Conservation (phyloP, 2,329 filamentous ascomycete genomes). For the Epichloe sp. region DNA sequence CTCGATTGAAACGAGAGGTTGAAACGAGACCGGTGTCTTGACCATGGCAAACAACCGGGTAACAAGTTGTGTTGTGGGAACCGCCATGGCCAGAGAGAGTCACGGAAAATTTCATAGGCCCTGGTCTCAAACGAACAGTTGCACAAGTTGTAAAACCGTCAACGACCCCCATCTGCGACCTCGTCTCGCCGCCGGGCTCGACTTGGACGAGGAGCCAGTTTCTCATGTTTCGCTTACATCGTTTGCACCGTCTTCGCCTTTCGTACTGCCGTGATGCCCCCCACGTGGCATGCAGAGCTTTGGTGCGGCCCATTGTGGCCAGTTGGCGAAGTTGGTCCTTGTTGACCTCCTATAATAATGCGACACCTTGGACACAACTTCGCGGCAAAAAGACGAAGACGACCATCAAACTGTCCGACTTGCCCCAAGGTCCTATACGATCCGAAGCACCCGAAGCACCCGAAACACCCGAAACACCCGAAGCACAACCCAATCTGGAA, state of each 20-base stretch:
- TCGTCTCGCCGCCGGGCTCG: background rate
- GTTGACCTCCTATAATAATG: background rate
- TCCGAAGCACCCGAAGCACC: constrained; percentile 13
- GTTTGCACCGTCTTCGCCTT: constrained; percentile 2
- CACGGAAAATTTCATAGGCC: too few relatives aligned
- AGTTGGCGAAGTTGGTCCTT: background rate
- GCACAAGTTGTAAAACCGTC: background rate
- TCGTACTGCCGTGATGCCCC: background rate
- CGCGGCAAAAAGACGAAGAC: constrained; percentile 43
- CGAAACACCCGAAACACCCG: background rate
- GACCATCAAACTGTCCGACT: constrained; percentile 39
- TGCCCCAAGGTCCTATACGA: constrained; percentile 38
- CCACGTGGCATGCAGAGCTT: background rate
- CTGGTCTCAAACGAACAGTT: background rate
- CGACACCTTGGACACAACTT: constrained; percentile 6
- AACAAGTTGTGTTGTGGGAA: background rate
- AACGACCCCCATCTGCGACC: background rate
- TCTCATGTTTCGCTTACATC: constrained; percentile 10
- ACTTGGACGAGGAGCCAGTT: background rate
- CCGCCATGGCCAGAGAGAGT: too few relatives aligned
- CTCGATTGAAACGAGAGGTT: background rate
- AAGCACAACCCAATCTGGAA: constrained; percentile 17
- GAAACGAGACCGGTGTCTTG: background rate
- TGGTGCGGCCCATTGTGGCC: background rate
- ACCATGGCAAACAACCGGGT: background rate